Evolutionary conservation across 2,329 filamentous ascomycete genomes (phyloP).

Genomic region (Fusarium papillatum): DNA sequence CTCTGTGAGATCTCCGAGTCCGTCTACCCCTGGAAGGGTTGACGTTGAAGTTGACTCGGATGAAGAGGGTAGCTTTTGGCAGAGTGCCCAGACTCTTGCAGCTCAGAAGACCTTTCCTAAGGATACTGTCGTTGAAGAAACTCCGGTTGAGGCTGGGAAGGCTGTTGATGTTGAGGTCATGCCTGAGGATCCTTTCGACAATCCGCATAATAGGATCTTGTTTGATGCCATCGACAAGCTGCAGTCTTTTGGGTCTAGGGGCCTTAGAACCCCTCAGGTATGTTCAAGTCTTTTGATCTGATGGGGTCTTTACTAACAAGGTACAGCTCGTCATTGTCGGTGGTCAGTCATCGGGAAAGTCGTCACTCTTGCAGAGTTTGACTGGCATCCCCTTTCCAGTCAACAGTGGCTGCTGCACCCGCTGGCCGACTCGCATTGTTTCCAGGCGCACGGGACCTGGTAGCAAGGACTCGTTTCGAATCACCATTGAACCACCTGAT

Average conservation of each 20-base stretch:
- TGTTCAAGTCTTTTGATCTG: slow-evolving; percentile 7
- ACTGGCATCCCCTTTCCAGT: slow-evolving; percentile 54
- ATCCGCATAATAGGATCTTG: slow-evolving; percentile 48
- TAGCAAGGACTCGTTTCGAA: slow-evolving; percentile 44
- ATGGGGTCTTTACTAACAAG: neutral
- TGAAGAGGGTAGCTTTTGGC: neutral
- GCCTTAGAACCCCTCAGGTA: slow-evolving; percentile 51
- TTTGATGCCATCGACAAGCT: slow-evolving; percentile 55
- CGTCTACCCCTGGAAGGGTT: neutral
- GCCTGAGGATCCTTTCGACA: slow-evolving; percentile 51
- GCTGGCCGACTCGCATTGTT: slow-evolving; percentile 54
- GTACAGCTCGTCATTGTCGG: slow-evolving; percentile 52
- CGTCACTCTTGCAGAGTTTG: slow-evolving; percentile 52
- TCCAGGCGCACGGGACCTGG: slow-evolving; percentile 49
- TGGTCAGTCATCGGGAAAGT: slow-evolving; percentile 54
- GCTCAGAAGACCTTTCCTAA: neutral
- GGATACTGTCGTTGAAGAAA: neutral
- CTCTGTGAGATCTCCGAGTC: neutral
- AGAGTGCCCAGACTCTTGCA: neutral
- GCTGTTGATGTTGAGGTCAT: slow-evolving; percentile 9
- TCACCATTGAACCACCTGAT: slow-evolving; percentile 48
- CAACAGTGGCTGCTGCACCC: slow-evolving; percentile 49
- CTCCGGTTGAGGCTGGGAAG: neutral
- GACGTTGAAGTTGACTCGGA: neutral
- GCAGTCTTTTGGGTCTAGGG: slow-evolving; percentile 47